phyloP scores from a whole-genome alignment of 352 stramenopile genomes.

The Pythium sp. region DNA sequence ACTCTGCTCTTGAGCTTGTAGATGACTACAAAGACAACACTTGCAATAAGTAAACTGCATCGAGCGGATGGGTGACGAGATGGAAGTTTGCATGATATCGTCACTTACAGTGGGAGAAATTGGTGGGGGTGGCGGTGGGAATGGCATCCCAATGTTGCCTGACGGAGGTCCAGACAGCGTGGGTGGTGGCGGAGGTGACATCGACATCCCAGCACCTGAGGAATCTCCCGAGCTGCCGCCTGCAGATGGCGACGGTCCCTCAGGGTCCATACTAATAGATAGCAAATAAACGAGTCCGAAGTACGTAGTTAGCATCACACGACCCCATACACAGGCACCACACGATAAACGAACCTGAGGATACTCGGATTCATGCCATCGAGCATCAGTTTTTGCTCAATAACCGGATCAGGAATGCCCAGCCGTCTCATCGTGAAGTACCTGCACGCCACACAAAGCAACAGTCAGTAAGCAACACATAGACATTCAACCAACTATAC shows the following conservation, averaged over 20 bases:
- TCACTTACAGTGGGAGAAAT: conserved; percentile 59
- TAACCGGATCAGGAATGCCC: conserved; percentile 68
- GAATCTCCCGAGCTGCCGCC: conserved; percentile 27
- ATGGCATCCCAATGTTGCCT: conserved; percentile 52
- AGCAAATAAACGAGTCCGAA: background rate
- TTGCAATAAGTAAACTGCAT: background rate
- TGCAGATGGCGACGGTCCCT: conserved; percentile 69
- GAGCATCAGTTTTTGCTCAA: conserved; percentile 79
- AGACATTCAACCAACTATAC: background rate
- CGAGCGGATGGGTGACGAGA: too few relatives aligned
- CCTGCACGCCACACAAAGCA: conserved; percentile 10
- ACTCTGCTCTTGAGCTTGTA: conserved; percentile 44
- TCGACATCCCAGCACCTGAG: conserved; percentile 24
- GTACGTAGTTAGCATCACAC: too few relatives aligned
- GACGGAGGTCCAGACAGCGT: conserved; percentile 24
- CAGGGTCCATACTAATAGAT: conserved; percentile 63
- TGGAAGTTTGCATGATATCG: too few relatives aligned
- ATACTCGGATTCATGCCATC: conserved; percentile 68
- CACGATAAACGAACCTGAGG: conserved; percentile 17
- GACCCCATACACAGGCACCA: too few relatives aligned
- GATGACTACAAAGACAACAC: conserved; percentile 23
- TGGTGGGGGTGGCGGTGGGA: conserved; percentile 37
- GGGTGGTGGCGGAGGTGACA: conserved; percentile 29
- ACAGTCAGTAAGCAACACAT: background rate
- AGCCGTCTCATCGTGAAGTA: conserved; percentile 84